Evolutionary conservation across 257 asterid genomes (phyloP).

Genomic region (Paraleonurus japonicus): DNA sequence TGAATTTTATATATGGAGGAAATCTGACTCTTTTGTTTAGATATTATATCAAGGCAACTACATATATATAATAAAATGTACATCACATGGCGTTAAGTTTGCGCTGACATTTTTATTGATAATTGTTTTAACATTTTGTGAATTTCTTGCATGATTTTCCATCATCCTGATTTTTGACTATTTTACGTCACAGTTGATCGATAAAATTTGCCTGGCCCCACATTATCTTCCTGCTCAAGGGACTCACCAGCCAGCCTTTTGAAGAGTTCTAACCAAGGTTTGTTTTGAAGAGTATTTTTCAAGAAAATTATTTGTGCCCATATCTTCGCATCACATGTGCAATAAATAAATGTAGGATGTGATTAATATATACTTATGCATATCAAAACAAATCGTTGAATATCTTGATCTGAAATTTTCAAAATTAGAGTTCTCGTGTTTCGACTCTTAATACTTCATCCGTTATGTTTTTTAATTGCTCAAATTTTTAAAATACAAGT

Average conservation of each 20-base stretch:
- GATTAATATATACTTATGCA: not conserved
- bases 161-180: not conserved
- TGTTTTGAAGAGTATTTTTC: too few relatives aligned
- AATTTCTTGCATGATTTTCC: not conserved
- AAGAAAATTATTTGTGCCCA: too few relatives aligned
- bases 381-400: not conserved
- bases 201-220: not conserved
- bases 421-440: not conserved
- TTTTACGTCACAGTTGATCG: not conserved
- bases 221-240: not conserved
- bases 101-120: not conserved
- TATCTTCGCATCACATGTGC: not conserved
- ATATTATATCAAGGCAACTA: not conserved
- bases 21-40: not conserved
- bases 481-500: too few relatives aligned
- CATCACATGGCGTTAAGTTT: not conserved
- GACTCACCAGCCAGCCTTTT: not conserved
- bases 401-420: not conserved
- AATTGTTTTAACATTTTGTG: not conserved
- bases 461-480: too few relatives aligned
- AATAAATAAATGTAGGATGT: not conserved
- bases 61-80: too few relatives aligned
- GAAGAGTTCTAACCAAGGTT: not conserved
- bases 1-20: conserved; percentile 20
- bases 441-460: too few relatives aligned